A percentile compares a stretch with the other conserved stretches of the same genome.
Evolutionary conservation across 345 rosid species (phyloP).

Genomic region (Populus tremula): DNA sequence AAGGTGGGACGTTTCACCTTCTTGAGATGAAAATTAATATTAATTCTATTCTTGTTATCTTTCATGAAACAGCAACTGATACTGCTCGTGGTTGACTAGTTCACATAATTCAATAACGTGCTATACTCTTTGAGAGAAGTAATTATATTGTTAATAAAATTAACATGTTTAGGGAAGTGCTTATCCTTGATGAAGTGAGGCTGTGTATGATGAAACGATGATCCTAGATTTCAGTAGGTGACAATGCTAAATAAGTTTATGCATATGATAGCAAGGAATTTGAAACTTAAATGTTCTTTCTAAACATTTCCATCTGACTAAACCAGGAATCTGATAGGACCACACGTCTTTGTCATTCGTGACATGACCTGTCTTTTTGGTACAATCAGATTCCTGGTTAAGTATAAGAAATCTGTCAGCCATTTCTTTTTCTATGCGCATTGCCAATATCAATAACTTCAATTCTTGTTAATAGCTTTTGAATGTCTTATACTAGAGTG

Average conservation of each 20-base stretch:
- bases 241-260: background rate
- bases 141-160: background rate
- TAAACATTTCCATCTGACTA: too few species aligned
- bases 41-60: background rate
- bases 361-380: background rate
- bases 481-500: background rate
- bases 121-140: background rate
- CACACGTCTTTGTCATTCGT: background rate
- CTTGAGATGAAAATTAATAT: background rate
- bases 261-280: background rate
- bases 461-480: background rate
- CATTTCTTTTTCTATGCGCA: background rate
- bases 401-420: background rate
- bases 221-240: background rate
- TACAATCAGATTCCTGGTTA: background rate
- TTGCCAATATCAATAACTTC: background rate
- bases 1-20: conserved; percentile 42
- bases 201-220: background rate
- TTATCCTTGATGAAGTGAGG: background rate
- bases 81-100: background rate
- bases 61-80: background rate
- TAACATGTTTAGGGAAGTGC: background rate
- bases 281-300: background rate
- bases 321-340: background rate
- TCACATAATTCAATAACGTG: background rate